A percentile compares a stretch with the other conserved stretches of the same genome.
Conservation (phyloP, 2,329 filamentous ascomycete species). For the Xylariaceae sp. region DNA sequence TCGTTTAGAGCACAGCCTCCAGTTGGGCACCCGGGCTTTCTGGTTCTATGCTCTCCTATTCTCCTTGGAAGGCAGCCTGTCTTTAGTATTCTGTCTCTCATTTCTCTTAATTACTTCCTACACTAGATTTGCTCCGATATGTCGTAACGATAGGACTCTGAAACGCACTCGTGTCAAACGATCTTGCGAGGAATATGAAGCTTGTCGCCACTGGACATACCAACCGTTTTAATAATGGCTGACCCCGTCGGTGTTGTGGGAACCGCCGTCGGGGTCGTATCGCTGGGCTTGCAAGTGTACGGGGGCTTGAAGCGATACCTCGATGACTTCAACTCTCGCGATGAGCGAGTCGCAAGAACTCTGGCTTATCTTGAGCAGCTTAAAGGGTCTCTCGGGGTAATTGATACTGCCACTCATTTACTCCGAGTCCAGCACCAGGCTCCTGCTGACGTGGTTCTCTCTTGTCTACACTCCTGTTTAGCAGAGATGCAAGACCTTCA, state of each 20-base stretch:
- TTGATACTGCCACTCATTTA: conserved; percentile 3
- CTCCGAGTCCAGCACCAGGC: conserved; percentile 1
- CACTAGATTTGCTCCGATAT: too few species aligned
- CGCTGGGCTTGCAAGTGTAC: conserved; percentile 28
- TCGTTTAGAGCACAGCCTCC: too few species aligned
- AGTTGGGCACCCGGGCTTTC: too few species aligned
- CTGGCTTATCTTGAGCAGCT: conserved; percentile 8
- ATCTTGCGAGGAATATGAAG: too few species aligned
- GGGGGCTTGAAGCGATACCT: conserved; percentile 20
- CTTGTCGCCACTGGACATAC: too few species aligned
- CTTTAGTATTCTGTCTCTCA: too few species aligned
- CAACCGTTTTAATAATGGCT: neutral
- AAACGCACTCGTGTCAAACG: too few species aligned
- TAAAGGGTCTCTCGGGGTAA: neutral
- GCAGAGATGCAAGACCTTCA: conserved; percentile 10
- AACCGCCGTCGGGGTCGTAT: conserved; percentile 7
- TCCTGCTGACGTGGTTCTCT: conserved; percentile 2
- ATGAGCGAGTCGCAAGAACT: conserved; percentile 9
- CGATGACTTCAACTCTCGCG: conserved; percentile 10
- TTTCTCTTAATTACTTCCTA: too few species aligned
- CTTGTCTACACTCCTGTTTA: conserved; percentile 4
- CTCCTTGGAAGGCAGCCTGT: too few species aligned
- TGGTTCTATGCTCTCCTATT: too few species aligned
- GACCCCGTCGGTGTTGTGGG: neutral
- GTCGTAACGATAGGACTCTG: too few species aligned